Evolutionary conservation across 2,329 filamentous ascomycete genomes (phyloP).

Genomic region (Venturia aucupariae): DNA sequence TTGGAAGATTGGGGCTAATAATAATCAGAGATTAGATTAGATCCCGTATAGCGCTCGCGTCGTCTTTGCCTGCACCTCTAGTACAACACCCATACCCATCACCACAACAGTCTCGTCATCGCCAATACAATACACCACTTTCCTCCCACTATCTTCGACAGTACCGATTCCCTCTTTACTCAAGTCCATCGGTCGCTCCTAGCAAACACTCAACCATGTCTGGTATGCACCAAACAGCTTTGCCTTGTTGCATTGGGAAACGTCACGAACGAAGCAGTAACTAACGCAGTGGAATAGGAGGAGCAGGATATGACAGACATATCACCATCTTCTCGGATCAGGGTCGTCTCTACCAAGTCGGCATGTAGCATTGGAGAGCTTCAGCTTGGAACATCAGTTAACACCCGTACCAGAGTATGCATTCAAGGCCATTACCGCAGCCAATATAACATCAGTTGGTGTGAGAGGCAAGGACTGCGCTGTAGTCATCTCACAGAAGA

Average conservation of each 20-base stretch:
- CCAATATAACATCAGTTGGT: constrained; percentile 97
- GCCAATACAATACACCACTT: not conserved
- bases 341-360: constrained; percentile 97
- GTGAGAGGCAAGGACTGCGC: constrained; percentile 95
- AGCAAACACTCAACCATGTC: not conserved
- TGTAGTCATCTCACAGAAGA: constrained; percentile 97
- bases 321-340: constrained; percentile 99
- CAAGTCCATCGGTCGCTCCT: not conserved
- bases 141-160: not conserved
- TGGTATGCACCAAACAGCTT: constrained; percentile 4
- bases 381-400: constrained; percentile 4
- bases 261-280: not conserved
- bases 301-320: constrained; percentile 88
- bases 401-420: constrained; percentile 73
- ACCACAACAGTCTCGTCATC: not conserved
- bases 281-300: not conserved
- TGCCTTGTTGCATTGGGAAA: not conserved
- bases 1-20: not conserved
- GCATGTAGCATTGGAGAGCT: constrained; percentile 47
- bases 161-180: not conserved
- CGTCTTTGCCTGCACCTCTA: not conserved
- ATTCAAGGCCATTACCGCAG: constrained; percentile 98
- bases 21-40: not conserved
- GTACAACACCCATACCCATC: not conserved
- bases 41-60: not conserved